Percentiles rank a stretch among this genome's conserved stretches.
Conservation (phyloP, 495 filamentous ascomycete genomes). For the Pseudoneurospora amorphoporcata region DNA sequence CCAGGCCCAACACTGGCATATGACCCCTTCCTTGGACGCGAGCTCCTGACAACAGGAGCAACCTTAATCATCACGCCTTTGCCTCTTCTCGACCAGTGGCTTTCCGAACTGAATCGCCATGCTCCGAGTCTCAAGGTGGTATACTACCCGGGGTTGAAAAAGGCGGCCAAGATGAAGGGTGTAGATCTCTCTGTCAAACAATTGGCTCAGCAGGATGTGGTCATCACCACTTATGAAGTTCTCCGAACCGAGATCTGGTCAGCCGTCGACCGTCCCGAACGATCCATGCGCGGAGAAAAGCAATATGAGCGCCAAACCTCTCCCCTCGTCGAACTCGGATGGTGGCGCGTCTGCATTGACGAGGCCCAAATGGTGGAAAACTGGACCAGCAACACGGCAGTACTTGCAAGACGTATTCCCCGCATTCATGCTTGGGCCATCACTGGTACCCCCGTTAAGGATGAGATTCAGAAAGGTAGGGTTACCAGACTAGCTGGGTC, state of each 20-base stretch:
- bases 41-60: conserved; percentile 43
- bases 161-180: conserved; percentile 17
- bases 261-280: conserved; percentile 50
- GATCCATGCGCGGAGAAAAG: conserved; percentile 55
- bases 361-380: conserved; percentile 95
- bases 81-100: conserved; percentile 78
- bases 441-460: conserved; percentile 83
- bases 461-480: conserved; percentile 48
- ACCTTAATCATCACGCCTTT: conserved; percentile 85
- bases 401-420: conserved; percentile 68
- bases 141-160: conserved; percentile 39
- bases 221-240: conserved; percentile 78
- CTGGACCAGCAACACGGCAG: conserved; percentile 73
- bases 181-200: conserved; percentile 35
- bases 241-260: conserved; percentile 71
- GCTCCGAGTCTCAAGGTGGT: conserved; percentile 29
- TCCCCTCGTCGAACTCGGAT: conserved; percentile 66
- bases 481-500: not conserved
- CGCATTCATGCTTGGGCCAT: conserved; percentile 83
- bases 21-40: conserved; percentile 19
- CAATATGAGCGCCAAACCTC: conserved; percentile 58
- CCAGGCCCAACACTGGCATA: conserved; percentile 4
- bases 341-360: conserved; percentile 91
- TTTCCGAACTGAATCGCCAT: conserved; percentile 63
- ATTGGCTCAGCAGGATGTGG: conserved; percentile 57